These are phyloP conservation scores for Staphylotrichum tortipilum DNA, from an alignment of 495 filamentous ascomycete species.

Conservation along the genomic window DNA sequence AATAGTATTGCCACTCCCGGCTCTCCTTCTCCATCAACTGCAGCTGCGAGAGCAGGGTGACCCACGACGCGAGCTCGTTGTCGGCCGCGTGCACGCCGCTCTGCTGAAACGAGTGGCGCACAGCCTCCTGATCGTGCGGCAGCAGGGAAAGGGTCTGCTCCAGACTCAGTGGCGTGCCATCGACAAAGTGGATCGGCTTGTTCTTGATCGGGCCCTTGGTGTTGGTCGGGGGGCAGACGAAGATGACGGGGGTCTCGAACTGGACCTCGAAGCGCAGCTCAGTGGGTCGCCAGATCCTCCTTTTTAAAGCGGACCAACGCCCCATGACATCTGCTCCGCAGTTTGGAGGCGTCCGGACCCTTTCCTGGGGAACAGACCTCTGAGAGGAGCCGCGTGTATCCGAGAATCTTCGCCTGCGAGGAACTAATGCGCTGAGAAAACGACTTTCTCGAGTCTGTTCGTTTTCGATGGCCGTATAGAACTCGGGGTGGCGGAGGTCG, in stretches of 20 bases:
- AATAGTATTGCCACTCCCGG: constrained; percentile 28
- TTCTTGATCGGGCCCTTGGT: constrained; percentile 27
- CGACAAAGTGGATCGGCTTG: constrained; percentile 29
- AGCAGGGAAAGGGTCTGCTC: constrained; percentile 24
- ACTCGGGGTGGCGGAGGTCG: neutral
- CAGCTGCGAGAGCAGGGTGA: constrained; percentile 33
- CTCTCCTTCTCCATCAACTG: constrained; percentile 39
- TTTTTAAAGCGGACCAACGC: too few species aligned
- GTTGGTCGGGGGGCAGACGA: constrained; percentile 37
- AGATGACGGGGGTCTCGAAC: constrained; percentile 42
- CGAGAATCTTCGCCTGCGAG: neutral
- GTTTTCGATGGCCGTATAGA: neutral
- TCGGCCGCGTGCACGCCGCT: constrained; percentile 36
- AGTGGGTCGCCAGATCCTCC: too few species aligned
- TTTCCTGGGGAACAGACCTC: neutral
- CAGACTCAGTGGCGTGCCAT: constrained; percentile 31
- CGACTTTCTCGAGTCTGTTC: neutral
- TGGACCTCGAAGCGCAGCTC: constrained; percentile 44
- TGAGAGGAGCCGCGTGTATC: neutral
- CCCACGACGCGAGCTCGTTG: constrained; percentile 42
- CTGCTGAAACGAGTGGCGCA: constrained; percentile 9
- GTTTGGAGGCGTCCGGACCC: neutral
- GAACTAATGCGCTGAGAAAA: neutral
- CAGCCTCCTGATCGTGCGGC: constrained; percentile 15
- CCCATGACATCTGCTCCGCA: too few species aligned